These are phyloP conservation scores for Graphiopsis chlorocephala DNA, from an alignment of 2,329 filamentous ascomycete genomes.

Conservation along the genomic window DNA sequence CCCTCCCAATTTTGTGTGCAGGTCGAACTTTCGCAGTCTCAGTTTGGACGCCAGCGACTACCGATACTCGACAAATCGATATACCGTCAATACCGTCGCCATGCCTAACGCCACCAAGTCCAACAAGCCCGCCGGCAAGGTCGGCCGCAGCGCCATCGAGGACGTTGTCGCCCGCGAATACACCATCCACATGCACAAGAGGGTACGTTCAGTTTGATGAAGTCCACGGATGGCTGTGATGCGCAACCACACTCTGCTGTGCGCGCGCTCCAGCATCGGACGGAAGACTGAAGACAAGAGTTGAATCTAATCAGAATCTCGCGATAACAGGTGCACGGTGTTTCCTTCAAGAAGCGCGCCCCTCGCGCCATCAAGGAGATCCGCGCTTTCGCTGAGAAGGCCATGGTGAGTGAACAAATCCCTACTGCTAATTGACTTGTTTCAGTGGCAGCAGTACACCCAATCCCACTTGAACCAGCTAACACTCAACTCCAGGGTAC, in stretches of 20 bases:
- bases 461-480: not conserved
- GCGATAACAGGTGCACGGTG: slow-evolving; percentile 78
- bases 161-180: slow-evolving; percentile 99
- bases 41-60: slow-evolving; percentile 5
- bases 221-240: slow-evolving; percentile 57
- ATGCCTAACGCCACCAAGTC: slow-evolving; percentile 36
- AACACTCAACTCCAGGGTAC: slow-evolving; percentile 66
- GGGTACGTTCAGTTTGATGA: slow-evolving; percentile 80
- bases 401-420: slow-evolving; percentile 75
- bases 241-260: slow-evolving; percentile 16
- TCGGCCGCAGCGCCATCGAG: slow-evolving; percentile 88
- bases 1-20: slow-evolving; percentile 14
- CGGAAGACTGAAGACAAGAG: slow-evolving; percentile 62
- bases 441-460: not conserved
- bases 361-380: slow-evolving; percentile 99
- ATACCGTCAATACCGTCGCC: slow-evolving; percentile 15
- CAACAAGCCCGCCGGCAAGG: slow-evolving; percentile 64
- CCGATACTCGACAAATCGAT: slow-evolving; percentile 16
- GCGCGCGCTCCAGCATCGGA: slow-evolving; percentile 47
- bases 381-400: slow-evolving; percentile 84
- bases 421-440: not conserved
- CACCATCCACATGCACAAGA: slow-evolving; percentile 99
- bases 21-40: slow-evolving; percentile 5
- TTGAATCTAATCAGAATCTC: slow-evolving; percentile 35
- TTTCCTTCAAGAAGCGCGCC: slow-evolving; percentile 99